Evolutionary conservation across 1,139 yeast species (phyloP), one percentile per base, ranked within the genome.

Genomic region (Arxiozyma slooffiae): DNA sequence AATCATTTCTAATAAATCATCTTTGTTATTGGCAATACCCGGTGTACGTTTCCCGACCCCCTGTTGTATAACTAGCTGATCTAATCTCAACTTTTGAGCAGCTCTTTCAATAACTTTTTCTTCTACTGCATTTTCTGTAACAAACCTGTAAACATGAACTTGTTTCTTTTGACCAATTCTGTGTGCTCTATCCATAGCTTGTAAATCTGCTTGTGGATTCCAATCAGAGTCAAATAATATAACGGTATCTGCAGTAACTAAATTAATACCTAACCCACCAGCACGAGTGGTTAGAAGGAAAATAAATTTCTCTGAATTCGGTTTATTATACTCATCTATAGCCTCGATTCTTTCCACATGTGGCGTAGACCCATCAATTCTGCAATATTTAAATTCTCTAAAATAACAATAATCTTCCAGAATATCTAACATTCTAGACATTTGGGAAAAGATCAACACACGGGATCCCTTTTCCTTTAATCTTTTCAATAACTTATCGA

Each of bases 161-260:
- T 85, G 94, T 57, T 84, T 85, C 30, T 84, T 84, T 66, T 85
- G 94, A 7, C 94, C 94, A 64, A 85, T 85, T 75, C 94, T 78
- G 67, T 85, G 94, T 1, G 94, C 92, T 71, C 94, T 77, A 63
- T 85, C 94, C 94, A 85, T 85, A 0, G 92, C 92, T 67, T 85
- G 94, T 56, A 85, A 74, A 72, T 85, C 94, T 3, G 92, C 92
- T 63, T 85, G 94, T 1, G 94, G 94, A 59, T 85, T 85, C 94
- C 94, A 85, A 67, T 85, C 94, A 1, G 88, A 81, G 67, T 85
- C 94, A 63, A 75, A 85, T 43, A 85, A 67, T 1, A 85, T 74
- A 41, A 85, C 94, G 50, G 83, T 74, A 66, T 85, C 92, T 1
- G 92, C 92, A 30, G 82, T 72, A 3, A 89, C 84, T 61, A 85